A percentile compares a stretch with the other conserved stretches of the same genome.
These are phyloP conservation scores for Anthracocystis panici-leucophaei DNA, from an alignment of 1,284 basidiomycete genomes.

Conservation along the genomic window DNA sequence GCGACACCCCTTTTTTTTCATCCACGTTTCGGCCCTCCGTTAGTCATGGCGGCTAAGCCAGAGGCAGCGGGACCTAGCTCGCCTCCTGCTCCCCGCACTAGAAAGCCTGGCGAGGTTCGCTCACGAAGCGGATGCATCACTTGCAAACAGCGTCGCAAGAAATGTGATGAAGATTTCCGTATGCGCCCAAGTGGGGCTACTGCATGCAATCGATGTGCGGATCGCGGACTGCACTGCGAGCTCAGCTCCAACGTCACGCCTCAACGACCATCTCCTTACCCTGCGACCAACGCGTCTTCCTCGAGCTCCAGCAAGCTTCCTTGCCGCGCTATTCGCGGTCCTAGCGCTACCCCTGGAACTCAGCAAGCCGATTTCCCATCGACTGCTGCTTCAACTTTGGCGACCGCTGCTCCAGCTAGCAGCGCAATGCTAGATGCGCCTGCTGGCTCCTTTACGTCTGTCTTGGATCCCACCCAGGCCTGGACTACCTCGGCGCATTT, in stretches of 20 bases:
- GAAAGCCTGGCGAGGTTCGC: constrained; percentile 51
- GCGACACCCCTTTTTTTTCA: neutral
- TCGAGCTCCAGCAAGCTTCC: constrained; percentile 15
- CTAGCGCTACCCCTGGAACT: constrained; percentile 6
- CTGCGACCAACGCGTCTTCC: constrained; percentile 4
- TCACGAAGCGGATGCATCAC: constrained; percentile 54
- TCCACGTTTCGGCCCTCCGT: no score
- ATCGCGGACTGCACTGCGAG: constrained; percentile 49
- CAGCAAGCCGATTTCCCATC: constrained; percentile 8
- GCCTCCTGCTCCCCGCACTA: constrained; percentile 29
- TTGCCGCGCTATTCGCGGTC: constrained; percentile 17
- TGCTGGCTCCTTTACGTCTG: constrained; percentile 2
- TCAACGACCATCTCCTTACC: constrained; percentile 29
- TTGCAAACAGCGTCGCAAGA: constrained; percentile 56
- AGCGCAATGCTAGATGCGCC: neutral
- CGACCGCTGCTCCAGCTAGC: constrained; percentile 8
- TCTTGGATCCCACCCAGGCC: constrained; percentile 25
- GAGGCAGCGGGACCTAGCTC: constrained; percentile 26
- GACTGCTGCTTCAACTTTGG: neutral
- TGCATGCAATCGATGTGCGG: constrained; percentile 49
- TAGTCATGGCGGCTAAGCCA: constrained; percentile 11
- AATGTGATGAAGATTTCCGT: constrained; percentile 56
- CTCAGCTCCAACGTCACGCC: constrained; percentile 23
- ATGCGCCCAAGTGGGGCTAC: constrained; percentile 39
- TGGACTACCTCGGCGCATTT: constrained; percentile 34